These are phyloP conservation scores for Neotropicomus parvogracilis DNA, from an alignment of 1,284 basidiomycete species.

Conservation along the genomic window DNA sequence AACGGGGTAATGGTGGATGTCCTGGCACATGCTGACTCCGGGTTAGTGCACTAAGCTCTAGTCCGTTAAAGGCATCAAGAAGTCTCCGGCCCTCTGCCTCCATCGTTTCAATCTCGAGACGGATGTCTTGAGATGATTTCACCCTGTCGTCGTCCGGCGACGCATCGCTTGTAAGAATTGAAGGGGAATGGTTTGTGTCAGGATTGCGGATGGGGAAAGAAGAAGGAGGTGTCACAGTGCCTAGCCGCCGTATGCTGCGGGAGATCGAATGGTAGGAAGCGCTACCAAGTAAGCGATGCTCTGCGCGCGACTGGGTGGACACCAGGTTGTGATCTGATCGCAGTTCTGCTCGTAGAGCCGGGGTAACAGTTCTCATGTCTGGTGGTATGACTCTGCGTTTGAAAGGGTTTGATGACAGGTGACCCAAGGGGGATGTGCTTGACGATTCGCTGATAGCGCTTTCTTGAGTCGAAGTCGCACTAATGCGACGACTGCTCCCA, in stretches of 20 bases:
- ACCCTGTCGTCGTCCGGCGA: conserved; percentile 50
- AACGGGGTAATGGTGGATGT: conserved; percentile 24
- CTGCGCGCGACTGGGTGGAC: conserved; percentile 16
- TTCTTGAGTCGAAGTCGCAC: conserved; percentile 37
- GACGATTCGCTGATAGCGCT: conserved; percentile 34
- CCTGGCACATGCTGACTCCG: conserved; percentile 43
- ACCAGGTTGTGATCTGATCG: conserved; percentile 6
- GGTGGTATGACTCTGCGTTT: conserved; percentile 33
- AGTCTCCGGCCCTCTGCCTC: conserved; percentile 65
- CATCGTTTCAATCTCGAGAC: conserved; percentile 58
- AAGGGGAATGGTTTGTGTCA: conserved; percentile 31
- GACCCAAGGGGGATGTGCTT: conserved; percentile 51
- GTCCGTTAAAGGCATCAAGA: conserved; percentile 71
- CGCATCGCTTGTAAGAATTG: conserved; percentile 35
- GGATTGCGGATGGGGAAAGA: conserved; percentile 26
- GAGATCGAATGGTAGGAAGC: conserved; percentile 24
- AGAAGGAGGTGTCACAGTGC: conserved; percentile 27
- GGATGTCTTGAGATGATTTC: conserved; percentile 58
- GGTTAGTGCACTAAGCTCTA: conserved; percentile 65
- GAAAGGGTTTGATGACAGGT: conserved; percentile 43
- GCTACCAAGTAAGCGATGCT: conserved; percentile 20
- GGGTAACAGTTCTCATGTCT: conserved; percentile 15
- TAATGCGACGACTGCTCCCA: conserved; percentile 46
- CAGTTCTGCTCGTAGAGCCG: conserved; percentile 12
- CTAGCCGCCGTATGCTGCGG: conserved; percentile 27